Base-by-base conservation (phyloP, 2,329 filamentous ascomycete genomes). In the Penicillium expansum region DNA sequence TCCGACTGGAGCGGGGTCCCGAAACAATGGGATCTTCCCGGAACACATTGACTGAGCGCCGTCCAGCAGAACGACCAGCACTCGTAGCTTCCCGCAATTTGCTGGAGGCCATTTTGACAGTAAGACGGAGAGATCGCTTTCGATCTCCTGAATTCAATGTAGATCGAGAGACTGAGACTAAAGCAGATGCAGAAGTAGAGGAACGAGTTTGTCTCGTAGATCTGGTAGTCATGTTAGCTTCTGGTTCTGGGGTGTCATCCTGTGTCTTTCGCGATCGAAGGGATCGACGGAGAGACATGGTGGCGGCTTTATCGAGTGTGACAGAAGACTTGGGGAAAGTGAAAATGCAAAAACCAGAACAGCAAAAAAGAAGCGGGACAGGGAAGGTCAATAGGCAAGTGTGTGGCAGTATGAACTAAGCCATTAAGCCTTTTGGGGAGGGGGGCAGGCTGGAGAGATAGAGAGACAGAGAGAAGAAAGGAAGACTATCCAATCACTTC, bases 21-120 rank as follows among this genome's bases (percentile, higher is more conserved):
- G 72, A 76, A 16, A 80, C 62, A 48, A 80, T 77, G 45, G 77
- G 74, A 20, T 77, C 72, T 5, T 78, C 76, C 37, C 75, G 75
- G 42, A 80, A 78, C 14, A 77, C 75, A 62, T 80, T 80, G 59
- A 72, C 65, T 32, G 68, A 67, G 50, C 72, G 71, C 55, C 68
- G 66, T 51, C 60, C 62, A 38, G 66, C 61, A 30, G 66, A 61
- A 35, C 72, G 63, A 55, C 63, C 63, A 56, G 69, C 65, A 45
- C 68, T 70, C 45, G 75, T 80, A 27, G 76, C 78, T 62, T 81
- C 79, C 32, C 78, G 77, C 53, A 81, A 67, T 66, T 79, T 81
- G 64, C 72, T 79, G 20, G 78, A 74, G 18, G 79, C 76, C 74
- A 80, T 80, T 62, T 77, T 81, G 49, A 81, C 74, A 6, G 76